Base-by-base conservation (phyloP, 352 stramenopile genomes). In the Phytopythium kandeliae region DNA sequence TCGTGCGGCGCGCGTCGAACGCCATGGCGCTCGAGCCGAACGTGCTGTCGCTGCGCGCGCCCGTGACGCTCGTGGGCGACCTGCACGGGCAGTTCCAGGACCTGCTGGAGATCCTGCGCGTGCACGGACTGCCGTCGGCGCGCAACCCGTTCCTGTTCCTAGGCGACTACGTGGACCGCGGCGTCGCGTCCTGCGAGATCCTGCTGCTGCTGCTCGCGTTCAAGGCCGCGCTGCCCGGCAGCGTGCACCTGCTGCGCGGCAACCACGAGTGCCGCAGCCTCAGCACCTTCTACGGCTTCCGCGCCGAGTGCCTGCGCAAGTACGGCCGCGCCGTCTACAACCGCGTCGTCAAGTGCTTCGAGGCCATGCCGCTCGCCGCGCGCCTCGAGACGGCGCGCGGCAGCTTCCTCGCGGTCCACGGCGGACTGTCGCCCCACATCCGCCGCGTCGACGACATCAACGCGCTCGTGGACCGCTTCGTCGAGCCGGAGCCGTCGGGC, bases 271-370 rank as follows among this genome's bases (percentile, higher is more conserved):
- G 95, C 56, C 92, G 96, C 12, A 98, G 89, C 34, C 97, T 99
- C 33, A 99, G 98, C 69, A 96, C 96, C 57, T 99, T 99, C 62
- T 99, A 99, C 68, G 97, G 97, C n/a, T 99, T 99, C 62, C 98
- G 98, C 45, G 91, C 98, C 62, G 97, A 99, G 73, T 99, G 97
- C 42, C 60, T 87, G 0, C 57, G 60, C 40, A 93, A 93, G 53
- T 93, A 90, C 55, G 82, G 82, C 9, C 71, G 78, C 17, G 55
- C 82, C 12, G 60, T 90, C 17, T 93, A 91, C 65, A 89, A 90
- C 53, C 79, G 80, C 44, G 77, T 78, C 58, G 68, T 93, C 58
- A 87, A 87, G 54, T 93, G 82, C 51, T 93, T 93, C 46, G 76
- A 93, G 59, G 83, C 64, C 59, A 84, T 93, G 71, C 79, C 82